Percentiles rank a stretch among this genome's conserved stretches.
Conservation (phyloP, 2,329 filamentous ascomycete species). For the Elsinoe arachidis region DNA sequence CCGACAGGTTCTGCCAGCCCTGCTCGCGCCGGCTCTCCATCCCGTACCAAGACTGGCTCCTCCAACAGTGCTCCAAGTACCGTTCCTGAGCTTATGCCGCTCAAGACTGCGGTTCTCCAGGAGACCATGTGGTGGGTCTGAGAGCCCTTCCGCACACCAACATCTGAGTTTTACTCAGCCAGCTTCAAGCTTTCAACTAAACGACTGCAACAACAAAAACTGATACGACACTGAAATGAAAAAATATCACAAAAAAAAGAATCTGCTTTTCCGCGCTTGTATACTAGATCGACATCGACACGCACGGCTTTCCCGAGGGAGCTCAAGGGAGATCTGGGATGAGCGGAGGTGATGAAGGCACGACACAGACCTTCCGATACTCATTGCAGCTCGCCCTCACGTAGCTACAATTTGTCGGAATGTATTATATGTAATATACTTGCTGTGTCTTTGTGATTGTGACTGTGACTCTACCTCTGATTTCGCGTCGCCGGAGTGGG, state of each 20-base stretch:
- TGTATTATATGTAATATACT: conserved; percentile 13
- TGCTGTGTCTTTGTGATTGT: conserved; percentile 5
- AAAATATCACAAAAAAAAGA: conserved; percentile 5
- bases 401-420: background rate
- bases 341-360: background rate
- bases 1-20: conserved; percentile 14
- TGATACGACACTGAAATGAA: background rate
- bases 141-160: background rate
- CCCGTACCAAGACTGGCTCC: conserved; percentile 18
- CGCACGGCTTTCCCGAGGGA: background rate
- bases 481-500: too few relatives aligned
- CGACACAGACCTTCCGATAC: background rate
- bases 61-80: background rate
- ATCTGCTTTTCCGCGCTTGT: background rate
- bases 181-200: background rate
- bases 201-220: background rate
- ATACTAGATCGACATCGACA: background rate
- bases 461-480: background rate
- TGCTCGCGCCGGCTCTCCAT: background rate
- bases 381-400: background rate
- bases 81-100: background rate
- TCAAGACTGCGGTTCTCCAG: background rate
- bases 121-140: conserved; percentile 7
- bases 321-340: background rate
- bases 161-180: conserved; percentile 4